phyloP scores from a whole-genome alignment of 2,329 filamentous ascomycete species.

The Drechslerella dactyloides region DNA sequence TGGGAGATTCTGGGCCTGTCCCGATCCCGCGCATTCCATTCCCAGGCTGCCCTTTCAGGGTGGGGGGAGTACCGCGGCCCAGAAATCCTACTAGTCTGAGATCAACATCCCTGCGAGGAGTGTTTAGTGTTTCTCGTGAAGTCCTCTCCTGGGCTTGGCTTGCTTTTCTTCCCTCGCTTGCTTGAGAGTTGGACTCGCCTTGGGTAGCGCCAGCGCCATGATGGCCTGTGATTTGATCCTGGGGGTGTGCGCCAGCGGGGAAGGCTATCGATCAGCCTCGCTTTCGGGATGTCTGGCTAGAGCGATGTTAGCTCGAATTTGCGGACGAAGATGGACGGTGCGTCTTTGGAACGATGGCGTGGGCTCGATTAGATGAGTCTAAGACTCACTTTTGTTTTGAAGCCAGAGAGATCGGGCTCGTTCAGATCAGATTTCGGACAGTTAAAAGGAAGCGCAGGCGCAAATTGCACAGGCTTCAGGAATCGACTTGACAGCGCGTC shows the following conservation, averaged over 20 bases:
- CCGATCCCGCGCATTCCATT: constrained; percentile 12
- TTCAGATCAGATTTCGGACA: no score
- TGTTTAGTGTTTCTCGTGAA: constrained; percentile 36
- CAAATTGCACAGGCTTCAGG: background rate
- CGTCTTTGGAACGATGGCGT: background rate
- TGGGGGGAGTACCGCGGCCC: background rate
- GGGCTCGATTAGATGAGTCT: no score
- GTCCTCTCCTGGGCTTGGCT: constrained; percentile 18
- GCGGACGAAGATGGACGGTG: background rate
- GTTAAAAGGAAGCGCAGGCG: background rate
- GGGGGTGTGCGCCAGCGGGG: constrained; percentile 21
- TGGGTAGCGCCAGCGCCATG: constrained; percentile 28
- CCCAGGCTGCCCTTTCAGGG: constrained; percentile 27
- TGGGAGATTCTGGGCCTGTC: background rate
- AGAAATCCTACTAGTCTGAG: constrained; percentile 10
- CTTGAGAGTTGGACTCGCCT: constrained; percentile 31
- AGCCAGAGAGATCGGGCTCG: background rate
- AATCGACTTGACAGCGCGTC: background rate
- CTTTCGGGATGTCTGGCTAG: constrained; percentile 27
- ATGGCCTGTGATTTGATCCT: constrained; percentile 8
- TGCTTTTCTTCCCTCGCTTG: constrained; percentile 6
- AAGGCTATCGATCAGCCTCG: constrained; percentile 49
- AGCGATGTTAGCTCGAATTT: constrained; percentile 11
- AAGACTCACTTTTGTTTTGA: constrained; percentile 1
- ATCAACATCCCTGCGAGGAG: constrained; percentile 22